Conservation (phyloP, 163 green algal genomes). For the Volvox carteri region DNA sequence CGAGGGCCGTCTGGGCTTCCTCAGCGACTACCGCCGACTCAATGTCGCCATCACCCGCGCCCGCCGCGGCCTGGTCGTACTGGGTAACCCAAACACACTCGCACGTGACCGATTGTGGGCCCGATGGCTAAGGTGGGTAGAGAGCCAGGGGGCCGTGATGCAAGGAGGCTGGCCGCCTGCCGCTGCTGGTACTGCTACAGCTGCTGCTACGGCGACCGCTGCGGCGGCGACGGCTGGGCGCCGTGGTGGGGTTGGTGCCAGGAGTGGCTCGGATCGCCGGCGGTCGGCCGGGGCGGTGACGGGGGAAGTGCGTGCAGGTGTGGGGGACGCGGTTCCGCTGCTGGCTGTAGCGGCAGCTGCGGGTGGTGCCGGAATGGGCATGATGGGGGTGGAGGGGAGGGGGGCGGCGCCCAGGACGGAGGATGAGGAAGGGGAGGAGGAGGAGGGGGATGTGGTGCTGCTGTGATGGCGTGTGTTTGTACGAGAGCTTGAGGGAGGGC, state of each 20-base stretch:
- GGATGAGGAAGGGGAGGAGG: background rate
- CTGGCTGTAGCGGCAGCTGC: no score
- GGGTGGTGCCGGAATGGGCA: background rate
- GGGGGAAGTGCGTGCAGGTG: no score
- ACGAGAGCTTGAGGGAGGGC: no score
- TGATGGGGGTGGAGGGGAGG: background rate
- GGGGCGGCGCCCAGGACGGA: background rate
- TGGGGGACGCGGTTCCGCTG: no score
- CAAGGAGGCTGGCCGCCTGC: background rate
- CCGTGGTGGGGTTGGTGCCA: no score
- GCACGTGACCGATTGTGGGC: constrained; percentile 75
- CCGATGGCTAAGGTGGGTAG: constrained; percentile 79
- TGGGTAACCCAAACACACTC: constrained; percentile 87
- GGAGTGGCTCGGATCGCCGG: no score
- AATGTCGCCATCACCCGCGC: constrained; percentile 94
- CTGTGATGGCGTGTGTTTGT: background rate
- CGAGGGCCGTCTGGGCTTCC: constrained; percentile 81
- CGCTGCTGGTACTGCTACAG: no score
- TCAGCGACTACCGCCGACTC: constrained; percentile 86
- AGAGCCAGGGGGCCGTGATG: constrained; percentile 27
- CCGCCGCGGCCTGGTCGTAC: constrained; percentile 82
- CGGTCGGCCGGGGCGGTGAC: no score
- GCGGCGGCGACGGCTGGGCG: background rate
- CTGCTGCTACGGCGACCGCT: background rate
- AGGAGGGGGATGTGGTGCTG: background rate